A percentile compares a stretch with the other conserved stretches of the same genome.
phyloP scores from a whole-genome alignment of 495 filamentous ascomycete species.

The Penicillium lividum region DNA sequence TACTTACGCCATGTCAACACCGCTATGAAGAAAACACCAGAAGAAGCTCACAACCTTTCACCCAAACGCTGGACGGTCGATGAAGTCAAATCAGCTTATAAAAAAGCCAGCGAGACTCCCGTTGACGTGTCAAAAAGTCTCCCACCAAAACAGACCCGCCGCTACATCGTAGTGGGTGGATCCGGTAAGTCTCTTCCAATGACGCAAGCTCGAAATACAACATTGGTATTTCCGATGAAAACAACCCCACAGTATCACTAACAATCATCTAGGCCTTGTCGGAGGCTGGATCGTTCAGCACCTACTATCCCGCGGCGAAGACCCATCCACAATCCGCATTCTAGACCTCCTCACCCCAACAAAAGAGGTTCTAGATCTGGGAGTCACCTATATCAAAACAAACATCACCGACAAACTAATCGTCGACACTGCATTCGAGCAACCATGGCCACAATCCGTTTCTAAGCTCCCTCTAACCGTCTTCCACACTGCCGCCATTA shows the following conservation, averaged over 20 bases:
- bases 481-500: slow-evolving; percentile 58
- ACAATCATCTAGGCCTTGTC: slow-evolving; percentile 48
- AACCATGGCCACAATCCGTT: slow-evolving; percentile 50
- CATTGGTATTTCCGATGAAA: no score
- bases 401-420: slow-evolving; percentile 52
- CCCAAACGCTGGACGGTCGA: slow-evolving; percentile 55
- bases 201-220: not conserved
- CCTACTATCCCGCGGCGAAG: slow-evolving; percentile 55
- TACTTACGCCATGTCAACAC: slow-evolving; percentile 55
- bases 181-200: slow-evolving; percentile 46
- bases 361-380: slow-evolving; percentile 39
- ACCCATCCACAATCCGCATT: slow-evolving; percentile 54
- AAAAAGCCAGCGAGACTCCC: slow-evolving; percentile 44
- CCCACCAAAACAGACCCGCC: slow-evolving; percentile 53
- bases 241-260: not conserved
- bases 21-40: slow-evolving; percentile 49
- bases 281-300: slow-evolving; percentile 57
- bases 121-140: slow-evolving; percentile 50
- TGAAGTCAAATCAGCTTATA: slow-evolving; percentile 49
- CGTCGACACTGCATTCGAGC: slow-evolving; percentile 48
- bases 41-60: slow-evolving; percentile 39
- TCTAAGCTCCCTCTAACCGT: slow-evolving; percentile 53
- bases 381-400: slow-evolving; percentile 49
- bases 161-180: slow-evolving; percentile 60
- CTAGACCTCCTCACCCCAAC: slow-evolving; percentile 51